phyloP scores from a whole-genome alignment of 192 early-diverging fungal species.

The Backusella tuberculispora region DNA sequence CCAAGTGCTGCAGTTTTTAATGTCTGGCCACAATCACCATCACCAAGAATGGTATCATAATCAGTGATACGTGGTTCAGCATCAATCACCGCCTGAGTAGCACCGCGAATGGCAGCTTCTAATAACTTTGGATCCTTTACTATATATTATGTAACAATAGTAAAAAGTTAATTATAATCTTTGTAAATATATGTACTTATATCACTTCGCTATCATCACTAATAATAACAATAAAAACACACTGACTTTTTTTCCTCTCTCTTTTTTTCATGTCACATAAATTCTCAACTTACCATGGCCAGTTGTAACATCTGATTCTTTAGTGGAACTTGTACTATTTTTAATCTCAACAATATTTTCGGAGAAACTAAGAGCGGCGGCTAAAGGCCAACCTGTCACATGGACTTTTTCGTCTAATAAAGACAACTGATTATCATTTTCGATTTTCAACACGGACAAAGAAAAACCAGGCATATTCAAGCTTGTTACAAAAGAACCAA shows the following conservation, averaged over 20 bases:
- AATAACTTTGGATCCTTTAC: slow-evolving; percentile 19
- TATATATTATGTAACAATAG: too few species aligned
- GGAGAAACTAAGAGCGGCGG: neutral
- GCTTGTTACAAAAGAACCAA: slow-evolving; percentile 79
- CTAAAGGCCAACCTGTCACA: slow-evolving; percentile 63
- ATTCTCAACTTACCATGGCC: neutral
- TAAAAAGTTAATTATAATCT: too few species aligned
- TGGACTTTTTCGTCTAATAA: slow-evolving; percentile 61
- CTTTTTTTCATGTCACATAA: too few species aligned
- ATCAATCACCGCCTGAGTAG: slow-evolving; percentile 48
- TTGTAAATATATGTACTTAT: neutral
- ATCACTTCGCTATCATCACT: neutral
- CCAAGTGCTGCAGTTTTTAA: slow-evolving; percentile 66
- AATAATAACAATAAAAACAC: neutral
- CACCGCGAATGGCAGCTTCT: slow-evolving; percentile 37
- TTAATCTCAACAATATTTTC: neutral
- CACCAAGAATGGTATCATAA: slow-evolving; percentile 76
- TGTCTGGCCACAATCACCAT: slow-evolving; percentile 84
- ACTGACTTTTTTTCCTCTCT: neutral
- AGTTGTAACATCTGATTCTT: neutral
- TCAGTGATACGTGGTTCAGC: slow-evolving; percentile 66
- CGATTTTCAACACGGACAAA: slow-evolving; percentile 67
- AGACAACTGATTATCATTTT: slow-evolving; percentile 45
- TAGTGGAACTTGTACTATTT: neutral
- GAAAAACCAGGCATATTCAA: slow-evolving; percentile 84